Base-by-base conservation (phyloP, 2,329 filamentous ascomycete genomes). In the Colletotrichum musicola region DNA sequence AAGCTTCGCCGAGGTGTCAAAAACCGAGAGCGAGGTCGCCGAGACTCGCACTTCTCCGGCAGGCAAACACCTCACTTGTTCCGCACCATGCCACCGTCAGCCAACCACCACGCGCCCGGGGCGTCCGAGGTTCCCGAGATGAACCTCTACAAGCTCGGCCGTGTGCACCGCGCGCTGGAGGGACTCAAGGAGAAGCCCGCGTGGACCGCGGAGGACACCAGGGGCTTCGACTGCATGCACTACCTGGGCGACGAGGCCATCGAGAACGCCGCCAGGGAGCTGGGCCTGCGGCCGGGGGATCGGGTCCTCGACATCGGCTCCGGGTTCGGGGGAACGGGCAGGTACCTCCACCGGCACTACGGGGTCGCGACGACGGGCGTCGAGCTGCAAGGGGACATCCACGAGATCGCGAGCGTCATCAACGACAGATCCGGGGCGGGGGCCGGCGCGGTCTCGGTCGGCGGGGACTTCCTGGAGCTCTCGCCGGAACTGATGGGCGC, bases 141-240 rank as follows among this genome's bases (percentile, higher is more conserved):
- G 66, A 61, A 65, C 35, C 66, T 69, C 7, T 69, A 69, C 44
- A 66, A 69, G 50, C 55, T 69, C n/a, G 46, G 22, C 55, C 55
- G 66, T 25, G 62, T 69, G 38, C 62, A 69, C 25, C 62, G 55
- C 16, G 51, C 56, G 4, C 62, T 69, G 12, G 55, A 44, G 18
- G n/a, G 13, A 5, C 56, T 72, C 4, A 56, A 59, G 20, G 27
- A 54, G n/a, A 74, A 74, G 53, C 5, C 62, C 16, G 38, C 35
- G 4, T 74, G 72, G 72, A 57, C 62, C 25, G 59, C 60, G 12
- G 66, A 69, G 30, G 72, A 74, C 65, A 74, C 72, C 2, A 54
- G 49, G 6, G 63, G 59, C 1, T 74, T 74, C 50, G 72, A 74
- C 51, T 73, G 72, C 63, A 74, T 74, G 72, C 72, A 74, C 56